Base-by-base conservation (phyloP, 441 rosid genomes). In the Arabidopsis lyrata region DNA sequence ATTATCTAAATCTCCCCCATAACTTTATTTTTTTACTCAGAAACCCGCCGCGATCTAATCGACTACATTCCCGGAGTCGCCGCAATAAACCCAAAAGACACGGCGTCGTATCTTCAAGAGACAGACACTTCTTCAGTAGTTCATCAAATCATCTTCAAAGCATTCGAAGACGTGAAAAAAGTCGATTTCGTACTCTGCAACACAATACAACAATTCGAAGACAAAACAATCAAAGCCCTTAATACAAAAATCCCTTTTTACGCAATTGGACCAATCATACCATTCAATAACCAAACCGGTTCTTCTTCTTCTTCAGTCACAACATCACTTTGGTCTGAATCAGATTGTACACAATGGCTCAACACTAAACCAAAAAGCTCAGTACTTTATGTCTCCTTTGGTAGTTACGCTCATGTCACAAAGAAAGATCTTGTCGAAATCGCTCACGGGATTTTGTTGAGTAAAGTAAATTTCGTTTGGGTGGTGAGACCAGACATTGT, bases 241-340 rank as follows among this genome's bases (percentile, higher is more conserved):
- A 86, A 65, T 81, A 85, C 18, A 78, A 90, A 71, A 34, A 27
- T 8, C 58, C 79, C 79, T 0, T 76, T 76, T 38, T 76, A 76
- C n/a, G 82, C 91, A 2, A 82, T 90, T 18, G 91, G 91, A 6
- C 95, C 95, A 20, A 59, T 84, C 20, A 84, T 85, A 68, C 90
- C 87, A 5, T 59, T 66, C 11, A 82, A 81, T 41, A 70, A 76
- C 73, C 41, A 74, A 52, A 66, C 74, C 49, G 68, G 84, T 34
- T 38, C 57, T 22, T 22, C 24, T 2, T 22, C 24, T 22, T 22
- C 24, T n/a, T 44, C 49, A 0, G 79, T 86, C n/a, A 63, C 84
- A 4, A 84, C 89, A 0, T 84, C 85, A 78, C 81, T 90, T 18
- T 88, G 87, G 91, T 72, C 87, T 27, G 93, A 85, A 81, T 85